Conservation (phyloP, 495 filamentous ascomycete species). For the Aspergillus olivimuriae region DNA sequence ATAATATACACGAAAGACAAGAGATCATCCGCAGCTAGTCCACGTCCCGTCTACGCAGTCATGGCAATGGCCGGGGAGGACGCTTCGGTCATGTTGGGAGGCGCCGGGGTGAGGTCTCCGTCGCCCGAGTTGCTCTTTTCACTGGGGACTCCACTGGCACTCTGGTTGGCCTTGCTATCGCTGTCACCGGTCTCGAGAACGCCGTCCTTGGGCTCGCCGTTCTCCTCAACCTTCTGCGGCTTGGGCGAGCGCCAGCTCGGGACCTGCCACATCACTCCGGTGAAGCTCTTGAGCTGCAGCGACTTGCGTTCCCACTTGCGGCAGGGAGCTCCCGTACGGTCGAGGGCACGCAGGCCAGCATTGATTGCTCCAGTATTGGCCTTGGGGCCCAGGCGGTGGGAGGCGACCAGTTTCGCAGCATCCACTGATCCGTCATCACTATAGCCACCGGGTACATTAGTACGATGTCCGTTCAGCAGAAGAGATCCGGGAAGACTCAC, state of each 20-base stretch:
- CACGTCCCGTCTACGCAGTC: slow-evolving; percentile 22
- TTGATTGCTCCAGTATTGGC: slow-evolving; percentile 98
- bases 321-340: slow-evolving; percentile 83
- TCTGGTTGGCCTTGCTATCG: slow-evolving; percentile 71
- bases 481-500: slow-evolving; percentile 51
- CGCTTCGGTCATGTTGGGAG: slow-evolving; percentile 36
- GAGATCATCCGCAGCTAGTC: background rate
- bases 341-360: slow-evolving; percentile 86
- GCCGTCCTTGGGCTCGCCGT: slow-evolving; percentile 36
- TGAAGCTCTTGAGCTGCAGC: slow-evolving; percentile 86
- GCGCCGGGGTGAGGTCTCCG: slow-evolving; percentile 38
- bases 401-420: slow-evolving; percentile 32
- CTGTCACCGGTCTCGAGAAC: slow-evolving; percentile 51
- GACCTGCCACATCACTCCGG: slow-evolving; percentile 78
- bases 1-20: slow-evolving; percentile 17
- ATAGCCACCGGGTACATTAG: slow-evolving; percentile 14
- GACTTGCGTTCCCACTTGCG: slow-evolving; percentile 82
- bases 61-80: slow-evolving; percentile 42
- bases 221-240: slow-evolving; percentile 29
- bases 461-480: background rate
- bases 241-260: slow-evolving; percentile 77
- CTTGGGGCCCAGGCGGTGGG: slow-evolving; percentile 89
- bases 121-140: slow-evolving; percentile 65
- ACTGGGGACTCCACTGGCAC: slow-evolving; percentile 51
- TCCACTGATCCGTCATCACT: slow-evolving; percentile 60